Evolutionary conservation across 257 asterid species (phyloP).

Genomic region (Fraxinus pennsylvanica): DNA sequence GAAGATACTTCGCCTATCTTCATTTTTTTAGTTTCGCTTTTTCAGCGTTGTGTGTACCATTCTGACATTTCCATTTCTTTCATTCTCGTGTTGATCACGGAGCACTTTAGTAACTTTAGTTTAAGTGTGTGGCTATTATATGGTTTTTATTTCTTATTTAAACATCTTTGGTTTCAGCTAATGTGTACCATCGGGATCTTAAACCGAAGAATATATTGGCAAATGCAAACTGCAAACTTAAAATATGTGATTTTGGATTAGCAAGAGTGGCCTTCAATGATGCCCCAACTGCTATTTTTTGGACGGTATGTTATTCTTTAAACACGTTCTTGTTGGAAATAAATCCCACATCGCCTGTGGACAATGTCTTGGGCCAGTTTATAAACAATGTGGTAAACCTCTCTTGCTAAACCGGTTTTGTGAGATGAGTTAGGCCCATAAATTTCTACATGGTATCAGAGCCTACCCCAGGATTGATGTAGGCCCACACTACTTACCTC

Average conservation of each 20-base stretch:
- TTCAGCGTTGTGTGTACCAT: not conserved
- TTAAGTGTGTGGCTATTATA: not conserved
- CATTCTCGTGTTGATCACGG: not conserved
- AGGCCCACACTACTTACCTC: no score
- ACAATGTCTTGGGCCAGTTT: no score
- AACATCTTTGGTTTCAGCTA: not conserved
- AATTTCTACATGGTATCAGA: no score
- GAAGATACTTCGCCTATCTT: not conserved
- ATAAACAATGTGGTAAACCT: no score
- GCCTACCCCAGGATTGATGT: no score
- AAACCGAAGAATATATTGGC: conserved; percentile 23
- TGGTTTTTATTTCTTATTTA: not conserved
- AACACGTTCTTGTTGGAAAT: not conserved
- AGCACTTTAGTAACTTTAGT: not conserved
- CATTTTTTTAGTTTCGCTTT: not conserved
- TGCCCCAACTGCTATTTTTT: conserved; percentile 16
- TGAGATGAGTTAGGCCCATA: no score
- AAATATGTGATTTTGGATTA: conserved; percentile 22
- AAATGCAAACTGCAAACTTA: conserved; percentile 25
- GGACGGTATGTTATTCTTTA: conserved; percentile 16
- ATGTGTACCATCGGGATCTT: conserved; percentile 20
- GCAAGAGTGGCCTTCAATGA: conserved; percentile 22
- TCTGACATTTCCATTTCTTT: not conserved
- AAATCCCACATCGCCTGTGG: no score
- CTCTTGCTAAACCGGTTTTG: no score